Evolutionary conservation across 2,329 filamentous ascomycete species (phyloP).

Genomic region (Colletotrichum sp.): DNA sequence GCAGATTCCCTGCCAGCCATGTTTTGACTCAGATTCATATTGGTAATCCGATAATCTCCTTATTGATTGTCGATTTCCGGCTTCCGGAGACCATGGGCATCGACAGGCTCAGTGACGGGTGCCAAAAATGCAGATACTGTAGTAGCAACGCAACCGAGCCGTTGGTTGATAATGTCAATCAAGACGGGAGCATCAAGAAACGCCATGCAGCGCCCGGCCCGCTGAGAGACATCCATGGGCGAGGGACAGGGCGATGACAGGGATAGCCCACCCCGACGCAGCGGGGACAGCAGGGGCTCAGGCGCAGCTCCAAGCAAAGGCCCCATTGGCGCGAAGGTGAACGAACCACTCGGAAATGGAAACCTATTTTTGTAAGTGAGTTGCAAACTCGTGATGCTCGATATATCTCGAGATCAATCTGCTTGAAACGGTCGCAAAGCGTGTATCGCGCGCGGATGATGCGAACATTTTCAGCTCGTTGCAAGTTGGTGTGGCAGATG

Average conservation of each 20-base stretch:
- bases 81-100: not conserved
- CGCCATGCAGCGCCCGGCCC: constrained; percentile 16
- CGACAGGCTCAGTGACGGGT: not conserved
- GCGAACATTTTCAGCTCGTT: not conserved
- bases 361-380: constrained; percentile 15
- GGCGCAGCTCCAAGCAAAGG: not conserved
- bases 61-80: not conserved
- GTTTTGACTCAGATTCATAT: not conserved
- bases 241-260: not conserved
- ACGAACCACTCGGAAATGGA: not conserved
- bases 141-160: not conserved
- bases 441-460: not conserved
- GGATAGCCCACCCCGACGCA: constrained; percentile 3
- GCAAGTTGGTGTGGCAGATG: not conserved
- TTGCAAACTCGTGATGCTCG: not conserved
- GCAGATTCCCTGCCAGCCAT: not conserved
- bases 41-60: not conserved
- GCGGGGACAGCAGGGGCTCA: constrained; percentile 15
- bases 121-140: not conserved
- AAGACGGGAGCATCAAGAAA: not conserved
- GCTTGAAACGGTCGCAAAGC: not conserved
- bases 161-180: not conserved
- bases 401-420: not conserved
- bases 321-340: constrained; percentile 3
- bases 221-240: constrained; percentile 10